Evolutionary conservation across 208 protist genomes (phyloP), one percentile per base, ranked within the genome.

Genomic region (Crithidia mellificae): DNA sequence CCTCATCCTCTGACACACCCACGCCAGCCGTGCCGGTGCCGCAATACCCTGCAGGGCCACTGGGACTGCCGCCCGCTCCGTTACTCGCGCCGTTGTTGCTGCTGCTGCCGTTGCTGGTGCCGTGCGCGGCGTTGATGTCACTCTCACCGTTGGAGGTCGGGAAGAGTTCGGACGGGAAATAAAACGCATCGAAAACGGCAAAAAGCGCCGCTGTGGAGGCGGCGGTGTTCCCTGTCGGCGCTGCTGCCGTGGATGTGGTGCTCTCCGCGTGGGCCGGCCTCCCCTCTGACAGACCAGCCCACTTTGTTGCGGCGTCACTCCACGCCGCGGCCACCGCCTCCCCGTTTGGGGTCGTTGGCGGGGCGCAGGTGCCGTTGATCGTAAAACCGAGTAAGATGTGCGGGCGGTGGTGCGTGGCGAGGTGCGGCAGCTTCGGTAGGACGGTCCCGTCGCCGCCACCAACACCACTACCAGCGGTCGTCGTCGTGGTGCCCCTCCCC

Each of bases 151-250:
- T 24, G 22, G 27, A 14, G 7, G 52, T 17, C 14, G 36, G 12
- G n/a, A 78, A 74, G n/a, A 75, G 61, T 30, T 80, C 74, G 6
- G 29, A 8, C 1, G 74, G 74, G 57, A 75, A 80, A 55, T 66
- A 72, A 49, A 65, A 70, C 17, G 50, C 47, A 17, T 80, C 74
- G 36, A 80, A 80, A 41, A 75, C 63, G n/a, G 71, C 58, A 17
- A 69, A 43, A 19, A 79, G 38, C 14, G 58, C 43, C 22, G 68
- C 47, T 34, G 50, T 43, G 6, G 49, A 8, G 15, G 12, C 8
- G 41, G 41, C 8, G 8, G 41, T n/a, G 36, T 41, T 41, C 9
- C 12, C 27, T 2, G 46, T 20, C 19, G 49, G 29, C 8, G 34
- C n/a, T 19, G 55, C 24, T 12, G 56, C n/a, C n/a, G n/a, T n/a